These are phyloP conservation scores for Diaporthe helianthi DNA, from an alignment of 2,329 filamentous ascomycete genomes.

Conservation along the genomic window DNA sequence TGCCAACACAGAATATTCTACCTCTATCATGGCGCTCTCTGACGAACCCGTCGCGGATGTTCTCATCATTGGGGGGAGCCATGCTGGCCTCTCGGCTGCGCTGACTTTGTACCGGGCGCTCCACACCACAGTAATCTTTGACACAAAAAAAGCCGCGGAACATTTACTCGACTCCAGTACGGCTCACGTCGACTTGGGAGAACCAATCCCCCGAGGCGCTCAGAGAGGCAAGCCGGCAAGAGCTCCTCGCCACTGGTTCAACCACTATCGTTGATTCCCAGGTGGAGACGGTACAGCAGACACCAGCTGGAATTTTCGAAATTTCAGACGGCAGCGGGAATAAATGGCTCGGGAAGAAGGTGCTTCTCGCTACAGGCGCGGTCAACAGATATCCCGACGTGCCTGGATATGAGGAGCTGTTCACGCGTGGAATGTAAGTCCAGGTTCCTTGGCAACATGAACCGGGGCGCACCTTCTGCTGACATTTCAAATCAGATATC, in stretches of 20 bases:
- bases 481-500: background rate
- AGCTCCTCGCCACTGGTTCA: background rate
- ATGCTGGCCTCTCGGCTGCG: conserved; percentile 9
- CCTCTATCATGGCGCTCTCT: too few relatives aligned
- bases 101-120: background rate
- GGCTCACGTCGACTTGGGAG: background rate
- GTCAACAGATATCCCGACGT: background rate
- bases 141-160: background rate
- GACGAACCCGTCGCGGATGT: background rate
- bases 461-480: background rate
- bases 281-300: background rate
- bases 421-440: background rate
- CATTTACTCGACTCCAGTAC: background rate
- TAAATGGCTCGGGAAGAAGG: background rate
- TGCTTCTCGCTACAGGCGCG: background rate
- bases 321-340: background rate
- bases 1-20: too few relatives aligned
- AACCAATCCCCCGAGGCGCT: background rate
- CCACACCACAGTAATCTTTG: background rate
- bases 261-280: background rate
- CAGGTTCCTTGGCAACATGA: background rate
- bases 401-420: background rate
- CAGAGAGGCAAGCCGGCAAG: background rate
- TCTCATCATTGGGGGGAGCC: conserved; percentile 1
- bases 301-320: background rate